Evolutionary conservation across 192 early-diverging fungal genomes (phyloP).

Genomic region (Endogone sp.): DNA sequence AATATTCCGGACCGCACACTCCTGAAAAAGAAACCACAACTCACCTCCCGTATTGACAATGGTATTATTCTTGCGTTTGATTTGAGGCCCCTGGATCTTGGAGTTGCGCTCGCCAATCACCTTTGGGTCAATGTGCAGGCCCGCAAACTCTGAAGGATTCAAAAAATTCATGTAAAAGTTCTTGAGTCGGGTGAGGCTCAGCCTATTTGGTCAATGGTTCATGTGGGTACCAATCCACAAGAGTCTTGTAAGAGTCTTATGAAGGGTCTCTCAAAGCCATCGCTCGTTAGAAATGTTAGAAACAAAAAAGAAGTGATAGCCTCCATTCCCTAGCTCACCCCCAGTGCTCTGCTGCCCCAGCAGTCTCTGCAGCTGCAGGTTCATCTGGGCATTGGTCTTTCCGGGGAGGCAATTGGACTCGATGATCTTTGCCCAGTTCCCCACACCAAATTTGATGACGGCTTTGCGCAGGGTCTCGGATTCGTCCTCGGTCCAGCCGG

Average conservation of each 20-base stretch:
- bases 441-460: slow-evolving; percentile 85
- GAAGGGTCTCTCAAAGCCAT: too few species aligned
- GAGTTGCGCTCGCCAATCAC: slow-evolving; percentile 87
- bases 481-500: slow-evolving; percentile 85
- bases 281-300: too few species aligned
- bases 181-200: too few species aligned
- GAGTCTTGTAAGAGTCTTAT: too few species aligned
- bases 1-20: not conserved
- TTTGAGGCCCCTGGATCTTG: slow-evolving; percentile 71
- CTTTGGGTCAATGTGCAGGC: slow-evolving; percentile 85
- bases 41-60: slow-evolving; percentile 88
- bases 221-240: too few species aligned
- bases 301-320: too few species aligned
- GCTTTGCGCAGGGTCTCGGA: slow-evolving; percentile 79
- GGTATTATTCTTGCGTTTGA: slow-evolving; percentile 91
- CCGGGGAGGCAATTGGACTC: slow-evolving; percentile 85
- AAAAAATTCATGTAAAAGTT: slow-evolving; percentile 20
- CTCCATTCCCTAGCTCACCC: slow-evolving; percentile 37
- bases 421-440: slow-evolving; percentile 96
- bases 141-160: slow-evolving; percentile 71
- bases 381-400: slow-evolving; percentile 98
- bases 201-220: too few species aligned
- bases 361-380: slow-evolving; percentile 91
- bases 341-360: slow-evolving; percentile 95
- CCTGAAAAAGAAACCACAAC: too few species aligned